Conservation (phyloP, 257 asterid genomes). For the Plantago major region DNA sequence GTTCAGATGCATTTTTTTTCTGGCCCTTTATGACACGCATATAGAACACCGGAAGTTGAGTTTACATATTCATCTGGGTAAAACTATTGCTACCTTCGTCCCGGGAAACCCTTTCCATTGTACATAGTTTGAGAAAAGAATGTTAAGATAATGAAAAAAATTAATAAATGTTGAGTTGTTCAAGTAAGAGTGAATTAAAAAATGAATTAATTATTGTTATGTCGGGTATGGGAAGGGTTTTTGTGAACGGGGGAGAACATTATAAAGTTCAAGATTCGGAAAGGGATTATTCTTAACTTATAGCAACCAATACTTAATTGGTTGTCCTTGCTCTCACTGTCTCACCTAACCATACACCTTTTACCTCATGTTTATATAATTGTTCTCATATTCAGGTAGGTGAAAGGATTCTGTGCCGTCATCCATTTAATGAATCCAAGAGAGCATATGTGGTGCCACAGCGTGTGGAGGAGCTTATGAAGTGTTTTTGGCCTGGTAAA, state of each 20-base stretch:
- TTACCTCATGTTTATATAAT: not conserved
- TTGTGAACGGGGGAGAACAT: too few relatives aligned
- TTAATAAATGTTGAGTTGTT: too few relatives aligned
- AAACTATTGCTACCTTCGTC: too few relatives aligned
- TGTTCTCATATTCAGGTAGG: conserved; percentile 45
- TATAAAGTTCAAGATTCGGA: too few relatives aligned
- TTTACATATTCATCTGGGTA: not conserved
- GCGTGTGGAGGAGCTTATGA: conserved; percentile 84
- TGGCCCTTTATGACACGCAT: not conserved
- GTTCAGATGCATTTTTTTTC: not conserved
- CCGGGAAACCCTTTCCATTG: too few relatives aligned
- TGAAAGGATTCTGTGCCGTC: conserved; percentile 81
- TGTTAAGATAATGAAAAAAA: too few relatives aligned
- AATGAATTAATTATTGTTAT: too few relatives aligned
- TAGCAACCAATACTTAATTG: not conserved
- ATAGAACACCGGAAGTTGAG: not conserved
- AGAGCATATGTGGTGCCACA: conserved; percentile 92
- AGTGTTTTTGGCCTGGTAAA: conserved; percentile 85
- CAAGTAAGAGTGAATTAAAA: too few relatives aligned
- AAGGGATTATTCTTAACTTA: too few relatives aligned
- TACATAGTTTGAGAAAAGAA: too few relatives aligned
- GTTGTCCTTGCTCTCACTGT: not conserved
- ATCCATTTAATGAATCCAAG: conserved; percentile 90
- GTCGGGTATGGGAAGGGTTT: too few relatives aligned
- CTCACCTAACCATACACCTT: conserved; percentile 6